Conservation (phyloP, 148 eudicot species). For the Mesembryanthemum crystallinum region DNA sequence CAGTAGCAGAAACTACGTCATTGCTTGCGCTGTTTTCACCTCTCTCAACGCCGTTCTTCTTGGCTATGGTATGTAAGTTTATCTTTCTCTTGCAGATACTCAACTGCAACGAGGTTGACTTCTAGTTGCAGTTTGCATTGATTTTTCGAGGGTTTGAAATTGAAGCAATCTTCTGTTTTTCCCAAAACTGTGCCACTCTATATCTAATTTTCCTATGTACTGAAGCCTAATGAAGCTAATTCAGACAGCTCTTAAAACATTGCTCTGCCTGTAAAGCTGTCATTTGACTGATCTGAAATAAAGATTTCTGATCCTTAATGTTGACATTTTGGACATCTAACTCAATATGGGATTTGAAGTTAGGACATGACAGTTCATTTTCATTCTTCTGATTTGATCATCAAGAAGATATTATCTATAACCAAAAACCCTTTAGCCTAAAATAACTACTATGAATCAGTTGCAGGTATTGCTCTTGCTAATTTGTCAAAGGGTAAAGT, state of each 20-base stretch:
- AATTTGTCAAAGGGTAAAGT: background rate
- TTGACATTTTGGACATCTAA: background rate
- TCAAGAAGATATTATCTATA: no score
- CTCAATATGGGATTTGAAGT: background rate
- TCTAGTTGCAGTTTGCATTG: no score
- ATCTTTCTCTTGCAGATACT: no score
- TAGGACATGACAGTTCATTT: background rate
- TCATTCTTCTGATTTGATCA: background rate
- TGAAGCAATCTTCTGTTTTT: background rate
- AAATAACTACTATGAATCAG: background rate
- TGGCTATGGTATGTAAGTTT: slow-evolving; percentile 1
- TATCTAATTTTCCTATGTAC: background rate
- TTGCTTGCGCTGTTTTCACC: background rate
- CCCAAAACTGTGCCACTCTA: background rate
- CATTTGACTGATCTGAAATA: background rate
- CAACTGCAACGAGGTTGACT: no score
- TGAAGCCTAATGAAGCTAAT: background rate
- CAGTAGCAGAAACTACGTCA: background rate
- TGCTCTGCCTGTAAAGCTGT: background rate
- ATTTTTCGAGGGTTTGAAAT: no score
- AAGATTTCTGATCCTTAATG: background rate
- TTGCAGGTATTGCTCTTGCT: background rate
- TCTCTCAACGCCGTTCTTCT: background rate
- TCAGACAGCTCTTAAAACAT: background rate
- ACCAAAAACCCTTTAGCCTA: no score